Evolutionary conservation across 257 asterid species (phyloP), one percentile per base, ranked within the genome.

Genomic region (Striga asiatica): DNA sequence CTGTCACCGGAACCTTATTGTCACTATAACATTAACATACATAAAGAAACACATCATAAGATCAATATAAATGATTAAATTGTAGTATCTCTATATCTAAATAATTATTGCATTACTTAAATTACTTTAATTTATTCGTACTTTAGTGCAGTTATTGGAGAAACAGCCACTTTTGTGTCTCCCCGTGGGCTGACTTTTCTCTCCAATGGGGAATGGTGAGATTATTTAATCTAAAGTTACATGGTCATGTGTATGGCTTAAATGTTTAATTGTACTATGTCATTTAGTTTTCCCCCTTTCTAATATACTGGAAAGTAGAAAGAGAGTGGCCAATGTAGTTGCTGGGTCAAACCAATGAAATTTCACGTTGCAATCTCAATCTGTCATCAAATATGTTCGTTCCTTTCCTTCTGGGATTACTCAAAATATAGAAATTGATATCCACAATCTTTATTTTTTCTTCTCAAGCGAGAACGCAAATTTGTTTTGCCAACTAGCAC

Each of bases 131-230:
- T n/a, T n/a, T n/a, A n/a, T n/a, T n/a, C n/a, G n/a, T 53, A 49
- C 6, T 51, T 61, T 59, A 17, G 63, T 75, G 80, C 94, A 92
- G 99, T 88, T 66, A 77, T 92, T 69, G 99, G 99, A 73, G 99
- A 92, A 81, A 84, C 99, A 6, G 28, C 79, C 0, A 88, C 97
- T 46, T 88, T 84, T 41, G 8, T 81, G 43, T 60, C 99, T 50
- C 97, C 97, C 35, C 52, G 73, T 67, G 82, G 73, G 50, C 60
- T 54, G 63, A 76, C 83, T 46, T 88, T 92, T 72, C 96, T 92
- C 59, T 88, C 99, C 45, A 92, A 88, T 53, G 99, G 99, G 4
- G 99, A 92, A 78, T 92, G 99, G 98, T 92, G 75, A 74, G 88
- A 27, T 41, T 57, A 23, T 48, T 64, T 54, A 4, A 28, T 31